A percentile compares a stretch with the other conserved stretches of the same genome.
Evolutionary conservation across 257 asterid genomes (phyloP).

Genomic region (Solanum sejunctum): DNA sequence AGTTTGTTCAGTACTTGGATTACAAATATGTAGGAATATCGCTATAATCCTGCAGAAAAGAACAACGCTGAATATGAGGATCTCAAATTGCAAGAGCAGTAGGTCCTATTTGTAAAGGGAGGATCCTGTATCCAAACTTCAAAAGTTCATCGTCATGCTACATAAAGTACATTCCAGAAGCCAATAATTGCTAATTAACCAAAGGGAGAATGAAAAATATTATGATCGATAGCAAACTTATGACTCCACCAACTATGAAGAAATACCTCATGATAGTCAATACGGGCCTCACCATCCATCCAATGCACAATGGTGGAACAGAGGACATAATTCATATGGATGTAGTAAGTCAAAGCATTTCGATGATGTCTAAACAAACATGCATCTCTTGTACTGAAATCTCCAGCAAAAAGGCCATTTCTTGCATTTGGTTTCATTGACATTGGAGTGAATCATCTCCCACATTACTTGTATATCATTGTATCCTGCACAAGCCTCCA

Average conservation of each 20-base stretch:
- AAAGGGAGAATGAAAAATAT: background rate
- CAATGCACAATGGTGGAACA: background rate
- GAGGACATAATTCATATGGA: background rate
- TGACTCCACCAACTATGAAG: background rate
- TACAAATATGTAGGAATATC: background rate
- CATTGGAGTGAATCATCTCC: slow-evolving; percentile 33
- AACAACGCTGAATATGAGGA: background rate
- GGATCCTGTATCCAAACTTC: background rate
- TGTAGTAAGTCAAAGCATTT: background rate
- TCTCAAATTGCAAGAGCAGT: background rate
- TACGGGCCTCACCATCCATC: background rate
- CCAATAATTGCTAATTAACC: background rate
- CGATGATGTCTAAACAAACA: background rate
- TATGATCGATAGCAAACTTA: background rate
- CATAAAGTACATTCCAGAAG: background rate
- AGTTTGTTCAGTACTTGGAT: background rate
- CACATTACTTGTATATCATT: slow-evolving; percentile 60
- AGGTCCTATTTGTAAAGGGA: background rate
- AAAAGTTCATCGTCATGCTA: background rate
- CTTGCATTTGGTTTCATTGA: slow-evolving; percentile 8
- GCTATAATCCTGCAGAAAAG: background rate
- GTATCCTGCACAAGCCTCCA: slow-evolving; percentile 59
- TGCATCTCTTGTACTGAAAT: background rate
- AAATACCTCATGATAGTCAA: background rate
- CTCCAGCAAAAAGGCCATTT: slow-evolving; percentile 19